Conservation (phyloP, 1,284 basidiomycete genomes). For the Boletus albobrunnescens region DNA sequence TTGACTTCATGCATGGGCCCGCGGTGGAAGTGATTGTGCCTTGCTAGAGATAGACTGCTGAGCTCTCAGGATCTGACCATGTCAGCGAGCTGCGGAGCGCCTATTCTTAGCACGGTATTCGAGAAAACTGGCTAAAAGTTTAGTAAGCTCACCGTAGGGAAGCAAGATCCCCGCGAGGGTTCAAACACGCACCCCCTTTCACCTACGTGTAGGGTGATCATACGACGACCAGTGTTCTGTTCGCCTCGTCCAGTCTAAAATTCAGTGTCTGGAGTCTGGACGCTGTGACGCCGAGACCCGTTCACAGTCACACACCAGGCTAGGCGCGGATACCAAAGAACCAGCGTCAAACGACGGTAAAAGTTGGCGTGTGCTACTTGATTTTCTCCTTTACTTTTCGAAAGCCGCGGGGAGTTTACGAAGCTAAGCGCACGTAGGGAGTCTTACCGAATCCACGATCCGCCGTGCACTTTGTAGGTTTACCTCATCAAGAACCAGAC, state of each 20-base stretch:
- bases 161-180: conserved; percentile 17
- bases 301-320: no score
- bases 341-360: background rate
- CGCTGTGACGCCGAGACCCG: background rate
- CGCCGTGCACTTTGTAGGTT: no score
- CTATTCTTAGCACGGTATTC: background rate
- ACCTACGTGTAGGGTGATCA: no score
- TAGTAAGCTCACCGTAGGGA: conserved; percentile 2
- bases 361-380: background rate
- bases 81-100: background rate
- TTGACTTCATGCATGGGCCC: background rate
- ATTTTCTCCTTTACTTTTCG: no score
- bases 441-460: no score
- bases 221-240: background rate
- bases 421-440: no score
- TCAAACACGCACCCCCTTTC: no score
- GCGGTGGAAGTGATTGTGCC: background rate
- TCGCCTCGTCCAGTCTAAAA: background rate
- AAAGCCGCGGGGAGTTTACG: conserved; percentile 1
- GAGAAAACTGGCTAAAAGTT: background rate
- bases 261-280: background rate
- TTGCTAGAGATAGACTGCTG: background rate
- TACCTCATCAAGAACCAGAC: background rate
- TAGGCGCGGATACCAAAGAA: background rate
- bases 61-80: background rate